Evolutionary conservation across 116 monocot species (phyloP).

Genomic region (Trichopus zeylanicus): DNA sequence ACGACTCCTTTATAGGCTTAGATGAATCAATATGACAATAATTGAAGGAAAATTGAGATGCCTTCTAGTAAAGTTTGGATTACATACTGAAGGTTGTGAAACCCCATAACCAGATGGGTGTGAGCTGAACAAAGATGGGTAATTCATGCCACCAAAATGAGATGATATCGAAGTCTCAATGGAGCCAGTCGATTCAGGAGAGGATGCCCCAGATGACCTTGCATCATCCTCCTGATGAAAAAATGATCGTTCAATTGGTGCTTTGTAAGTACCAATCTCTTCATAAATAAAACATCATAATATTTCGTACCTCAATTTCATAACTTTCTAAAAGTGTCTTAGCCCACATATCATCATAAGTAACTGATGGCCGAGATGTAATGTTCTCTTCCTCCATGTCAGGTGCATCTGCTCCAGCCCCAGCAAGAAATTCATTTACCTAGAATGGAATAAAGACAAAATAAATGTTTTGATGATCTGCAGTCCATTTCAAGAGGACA

Average conservation of each 20-base stretch:
- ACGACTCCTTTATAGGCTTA: too few relatives aligned
- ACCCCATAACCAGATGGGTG: slow-evolving; percentile 70
- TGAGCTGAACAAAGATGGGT: slow-evolving; percentile 97
- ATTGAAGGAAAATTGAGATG: background rate
- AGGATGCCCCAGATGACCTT: slow-evolving; percentile 84
- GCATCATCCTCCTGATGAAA: slow-evolving; percentile 84
- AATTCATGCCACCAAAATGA: slow-evolving; percentile 94
- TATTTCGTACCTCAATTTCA: slow-evolving; percentile 66
- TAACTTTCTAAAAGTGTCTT: slow-evolving; percentile 87
- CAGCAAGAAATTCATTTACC: slow-evolving; percentile 99
- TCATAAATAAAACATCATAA: background rate
- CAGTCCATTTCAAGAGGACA: background rate
- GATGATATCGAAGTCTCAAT: slow-evolving; percentile 98
- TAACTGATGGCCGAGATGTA: slow-evolving; percentile 60
- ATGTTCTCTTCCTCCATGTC: slow-evolving; percentile 96
- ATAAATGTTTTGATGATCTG: background rate
- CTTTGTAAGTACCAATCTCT: background rate
- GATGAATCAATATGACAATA: background rate
- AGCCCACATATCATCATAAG: slow-evolving; percentile 98
- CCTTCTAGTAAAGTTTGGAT: background rate
- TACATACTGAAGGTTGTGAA: slow-evolving; percentile 50
- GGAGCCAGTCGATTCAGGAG: slow-evolving; percentile 92
- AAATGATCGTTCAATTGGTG: background rate
- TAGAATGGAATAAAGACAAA: slow-evolving; percentile 16
- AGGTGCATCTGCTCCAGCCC: slow-evolving; percentile 99